Conservation (phyloP, 768 basidiomycete species). For the Clitopilus passeckerianus region DNA sequence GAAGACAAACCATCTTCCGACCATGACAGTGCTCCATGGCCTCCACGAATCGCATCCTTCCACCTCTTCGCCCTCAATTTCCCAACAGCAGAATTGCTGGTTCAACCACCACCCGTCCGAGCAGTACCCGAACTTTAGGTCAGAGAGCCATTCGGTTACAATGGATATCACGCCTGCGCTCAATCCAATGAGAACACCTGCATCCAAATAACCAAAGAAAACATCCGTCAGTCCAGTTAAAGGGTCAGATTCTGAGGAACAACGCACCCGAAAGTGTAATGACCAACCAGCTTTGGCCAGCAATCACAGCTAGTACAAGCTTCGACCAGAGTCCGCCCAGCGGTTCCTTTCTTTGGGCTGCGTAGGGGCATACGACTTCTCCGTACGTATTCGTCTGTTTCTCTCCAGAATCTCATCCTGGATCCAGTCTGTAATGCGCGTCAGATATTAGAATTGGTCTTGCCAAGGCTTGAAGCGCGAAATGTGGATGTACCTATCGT, state of each 20-base stretch:
- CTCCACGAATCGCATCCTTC: conserved; percentile 90
- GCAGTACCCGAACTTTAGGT: conserved; percentile 97
- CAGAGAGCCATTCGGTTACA: conserved; percentile 94
- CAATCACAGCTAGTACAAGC: conserved; percentile 51
- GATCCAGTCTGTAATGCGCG: conserved; percentile 75
- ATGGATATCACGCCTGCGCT: conserved; percentile 97
- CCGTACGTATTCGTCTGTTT: conserved; percentile 65
- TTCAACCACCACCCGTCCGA: conserved; percentile 98
- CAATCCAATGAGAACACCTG: conserved; percentile 58
- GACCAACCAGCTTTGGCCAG: conserved; percentile 90
- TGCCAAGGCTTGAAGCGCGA: neutral
- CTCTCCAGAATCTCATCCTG: conserved; percentile 91
- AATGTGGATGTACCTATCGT: conserved; percentile 71
- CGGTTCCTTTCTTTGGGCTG: conserved; percentile 47
- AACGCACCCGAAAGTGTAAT: conserved; percentile 83
- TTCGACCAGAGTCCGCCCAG: conserved; percentile 60
- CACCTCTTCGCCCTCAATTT: conserved; percentile 76
- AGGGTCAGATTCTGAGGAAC: neutral
- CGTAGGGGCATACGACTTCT: conserved; percentile 37
- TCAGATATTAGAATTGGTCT: conserved; percentile 3
- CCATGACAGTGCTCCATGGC: conserved; percentile 72
- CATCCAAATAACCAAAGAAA: conserved; percentile 47
- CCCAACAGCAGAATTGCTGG: conserved; percentile 98
- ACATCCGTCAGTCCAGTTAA: neutral
- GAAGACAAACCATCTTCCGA: conserved; percentile 81